Conservation (phyloP, 2,329 filamentous ascomycete species). For the Westerdykella aurantiaca region DNA sequence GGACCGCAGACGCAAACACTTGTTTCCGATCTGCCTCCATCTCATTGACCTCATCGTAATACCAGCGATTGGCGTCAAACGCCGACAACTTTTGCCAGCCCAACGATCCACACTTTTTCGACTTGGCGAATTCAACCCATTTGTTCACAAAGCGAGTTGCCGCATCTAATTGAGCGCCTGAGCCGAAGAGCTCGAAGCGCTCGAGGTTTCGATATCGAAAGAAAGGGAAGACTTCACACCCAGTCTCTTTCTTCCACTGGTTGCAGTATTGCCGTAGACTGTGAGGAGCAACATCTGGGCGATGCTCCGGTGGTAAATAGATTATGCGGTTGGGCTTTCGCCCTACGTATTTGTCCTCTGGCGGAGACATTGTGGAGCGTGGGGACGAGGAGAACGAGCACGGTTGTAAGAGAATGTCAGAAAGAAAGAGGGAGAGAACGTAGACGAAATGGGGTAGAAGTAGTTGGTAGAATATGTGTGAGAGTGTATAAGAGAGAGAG, state of each 20-base stretch:
- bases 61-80: conserved; percentile 21
- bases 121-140: conserved; percentile 21
- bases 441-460: too few relatives aligned
- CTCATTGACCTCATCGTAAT: conserved; percentile 13
- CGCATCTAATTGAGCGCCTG: conserved; percentile 13
- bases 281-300: background rate
- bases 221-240: conserved; percentile 14
- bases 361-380: background rate
- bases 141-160: conserved; percentile 18
- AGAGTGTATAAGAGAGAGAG: too few relatives aligned
- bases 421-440: background rate
- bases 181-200: conserved; percentile 22
- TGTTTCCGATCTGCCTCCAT: conserved; percentile 15
- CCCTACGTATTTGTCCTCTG: too few relatives aligned
- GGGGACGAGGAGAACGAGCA: background rate
- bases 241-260: conserved; percentile 13
- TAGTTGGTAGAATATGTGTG: too few relatives aligned
- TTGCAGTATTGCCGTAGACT: background rate
- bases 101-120: conserved; percentile 16
- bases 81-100: conserved; percentile 26
- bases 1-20: conserved; percentile 15
- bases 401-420: background rate
- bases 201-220: conserved; percentile 10
- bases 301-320: conserved; percentile 1
- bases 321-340: conserved; percentile 2